phyloP scores from a whole-genome alignment of 1,284 basidiomycete genomes.

The Agaricales sp. region DNA sequence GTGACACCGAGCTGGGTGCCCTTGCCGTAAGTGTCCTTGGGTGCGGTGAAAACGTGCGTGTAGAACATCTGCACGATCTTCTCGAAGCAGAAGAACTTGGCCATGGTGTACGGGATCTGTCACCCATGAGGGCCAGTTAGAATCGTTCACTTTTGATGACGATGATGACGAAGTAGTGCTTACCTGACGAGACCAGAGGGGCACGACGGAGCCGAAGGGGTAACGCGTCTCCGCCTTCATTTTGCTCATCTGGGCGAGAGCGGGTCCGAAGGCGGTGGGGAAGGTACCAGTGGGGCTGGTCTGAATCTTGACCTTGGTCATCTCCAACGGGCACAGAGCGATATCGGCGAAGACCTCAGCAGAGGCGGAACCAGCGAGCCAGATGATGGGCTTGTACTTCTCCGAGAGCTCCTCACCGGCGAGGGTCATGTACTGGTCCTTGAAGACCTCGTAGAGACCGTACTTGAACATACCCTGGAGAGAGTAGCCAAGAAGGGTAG shows the following conservation, averaged over 20 bases:
- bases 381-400: conserved; percentile 89
- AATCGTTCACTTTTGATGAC: background rate
- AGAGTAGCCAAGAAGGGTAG: conserved; percentile 88
- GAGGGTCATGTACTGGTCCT: conserved; percentile 81
- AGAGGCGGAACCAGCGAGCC: conserved; percentile 88
- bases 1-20: conserved; percentile 70
- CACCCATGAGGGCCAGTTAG: background rate
- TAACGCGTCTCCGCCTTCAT: conserved; percentile 61
- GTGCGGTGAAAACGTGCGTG: conserved; percentile 60
- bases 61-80: conserved; percentile 72
- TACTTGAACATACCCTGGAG: conserved; percentile 97
- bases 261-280: conserved; percentile 61
- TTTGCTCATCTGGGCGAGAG: conserved; percentile 55
- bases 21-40: conserved; percentile 65
- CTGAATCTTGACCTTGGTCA: conserved; percentile 83
- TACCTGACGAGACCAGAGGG: conserved; percentile 78
- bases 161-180: conserved; percentile 9
- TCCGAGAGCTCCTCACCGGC: conserved; percentile 78
- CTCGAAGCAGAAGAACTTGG: conserved; percentile 83
- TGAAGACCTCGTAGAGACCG: conserved; percentile 94
- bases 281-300: conserved; percentile 64
- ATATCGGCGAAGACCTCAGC: conserved; percentile 96
- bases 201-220: conserved; percentile 73
- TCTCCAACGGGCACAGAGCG: conserved; percentile 73
- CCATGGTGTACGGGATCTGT: conserved; percentile 81